Evolutionary conservation across 345 rosid genomes (phyloP).

Genomic region (Citrus maxima): DNA sequence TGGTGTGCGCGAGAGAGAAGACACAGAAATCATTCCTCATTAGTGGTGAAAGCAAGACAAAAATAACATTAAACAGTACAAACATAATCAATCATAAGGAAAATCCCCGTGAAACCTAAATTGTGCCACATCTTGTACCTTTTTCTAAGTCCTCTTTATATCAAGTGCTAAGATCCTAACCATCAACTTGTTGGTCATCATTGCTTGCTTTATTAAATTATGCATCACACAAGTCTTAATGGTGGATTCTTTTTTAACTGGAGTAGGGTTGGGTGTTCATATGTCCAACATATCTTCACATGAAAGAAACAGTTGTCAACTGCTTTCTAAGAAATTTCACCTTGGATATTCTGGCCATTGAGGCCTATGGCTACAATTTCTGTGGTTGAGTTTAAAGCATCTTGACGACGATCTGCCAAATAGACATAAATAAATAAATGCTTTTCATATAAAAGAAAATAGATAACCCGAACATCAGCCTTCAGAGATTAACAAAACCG

Average conservation of each 20-base stretch:
- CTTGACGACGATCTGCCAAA: slow-evolving; percentile 61
- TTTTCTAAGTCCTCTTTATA: background rate
- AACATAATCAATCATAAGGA: background rate
- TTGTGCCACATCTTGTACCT: background rate
- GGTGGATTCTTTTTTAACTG: background rate
- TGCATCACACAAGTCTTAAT: background rate
- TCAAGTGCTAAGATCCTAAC: background rate
- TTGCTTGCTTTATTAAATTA: background rate
- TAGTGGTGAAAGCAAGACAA: background rate
- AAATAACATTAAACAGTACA: background rate
- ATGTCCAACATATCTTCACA: background rate
- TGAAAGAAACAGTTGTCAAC: background rate
- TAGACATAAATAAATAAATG: background rate
- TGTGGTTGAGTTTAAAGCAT: slow-evolving; percentile 57
- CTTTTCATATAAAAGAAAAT: background rate
- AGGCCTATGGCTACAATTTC: slow-evolving; percentile 51
- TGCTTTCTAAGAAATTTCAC: slow-evolving; percentile 26
- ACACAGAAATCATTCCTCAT: slow-evolving; percentile 3
- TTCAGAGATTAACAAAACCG: background rate
- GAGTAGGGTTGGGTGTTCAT: background rate
- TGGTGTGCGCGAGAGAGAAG: background rate
- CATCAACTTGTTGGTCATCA: background rate
- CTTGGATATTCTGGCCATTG: slow-evolving; percentile 44
- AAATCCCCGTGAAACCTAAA: background rate
- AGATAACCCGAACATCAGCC: background rate